Conservation (phyloP, 2,329 filamentous ascomycete species). For the Coniochaeta hoffmannii region DNA sequence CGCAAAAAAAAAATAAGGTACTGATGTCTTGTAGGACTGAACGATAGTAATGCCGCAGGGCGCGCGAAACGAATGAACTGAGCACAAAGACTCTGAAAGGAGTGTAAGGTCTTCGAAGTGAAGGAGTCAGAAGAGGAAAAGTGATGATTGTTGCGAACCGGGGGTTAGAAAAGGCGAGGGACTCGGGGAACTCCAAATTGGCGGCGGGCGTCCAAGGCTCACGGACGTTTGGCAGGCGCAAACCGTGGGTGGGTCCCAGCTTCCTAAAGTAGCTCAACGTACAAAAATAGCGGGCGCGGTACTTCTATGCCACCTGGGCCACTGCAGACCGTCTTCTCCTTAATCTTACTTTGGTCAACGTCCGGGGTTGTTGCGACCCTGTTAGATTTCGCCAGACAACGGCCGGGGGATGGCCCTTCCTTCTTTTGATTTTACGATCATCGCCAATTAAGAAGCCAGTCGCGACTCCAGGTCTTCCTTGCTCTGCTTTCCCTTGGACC, state of each 20-base stretch:
- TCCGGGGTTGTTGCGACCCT: not conserved
- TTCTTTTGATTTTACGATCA: not conserved
- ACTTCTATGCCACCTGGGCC: not conserved
- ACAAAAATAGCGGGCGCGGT: not conserved
- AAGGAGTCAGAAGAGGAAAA: conserved; percentile 1
- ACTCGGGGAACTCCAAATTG: conserved; percentile 1
- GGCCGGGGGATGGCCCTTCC: not conserved
- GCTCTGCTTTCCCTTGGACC: not conserved
- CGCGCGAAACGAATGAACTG: conserved; percentile 1
- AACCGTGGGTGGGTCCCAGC: not conserved
- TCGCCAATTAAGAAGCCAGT: not conserved
- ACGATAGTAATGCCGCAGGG: not conserved
- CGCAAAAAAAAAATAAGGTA: conserved; percentile 2
- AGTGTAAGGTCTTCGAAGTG: conserved; percentile 2
- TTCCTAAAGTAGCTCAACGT: not conserved
- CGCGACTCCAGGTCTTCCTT: not conserved
- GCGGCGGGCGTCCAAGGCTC: not conserved
- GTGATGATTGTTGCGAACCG: not conserved
- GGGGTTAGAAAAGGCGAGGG: not conserved
- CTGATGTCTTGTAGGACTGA: not conserved
- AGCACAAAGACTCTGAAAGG: not conserved
- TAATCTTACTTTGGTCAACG: conserved; percentile 2
- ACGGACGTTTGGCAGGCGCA: conserved; percentile 2
- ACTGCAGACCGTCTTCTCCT: not conserved
- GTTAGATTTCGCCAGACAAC: not conserved